Evolutionary conservation across 2,329 filamentous ascomycete species (phyloP).

Genomic region (Microdochium paspali): DNA sequence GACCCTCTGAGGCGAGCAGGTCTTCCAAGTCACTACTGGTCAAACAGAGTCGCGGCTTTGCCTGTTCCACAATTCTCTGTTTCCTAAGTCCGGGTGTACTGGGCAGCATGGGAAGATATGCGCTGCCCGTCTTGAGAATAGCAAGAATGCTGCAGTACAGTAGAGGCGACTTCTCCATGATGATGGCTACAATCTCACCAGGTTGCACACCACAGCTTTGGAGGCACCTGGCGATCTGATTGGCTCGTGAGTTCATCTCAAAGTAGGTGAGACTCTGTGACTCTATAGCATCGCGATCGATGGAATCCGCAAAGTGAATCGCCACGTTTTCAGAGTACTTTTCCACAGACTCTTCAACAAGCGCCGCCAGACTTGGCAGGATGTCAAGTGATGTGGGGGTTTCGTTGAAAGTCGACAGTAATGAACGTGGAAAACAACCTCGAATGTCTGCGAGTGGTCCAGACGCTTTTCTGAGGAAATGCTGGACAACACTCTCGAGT

Average conservation of each 20-base stretch:
- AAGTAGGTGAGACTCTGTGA: conserved; percentile 48
- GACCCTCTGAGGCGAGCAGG: conserved; percentile 5
- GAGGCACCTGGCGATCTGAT: conserved; percentile 52
- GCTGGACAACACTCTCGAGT: conserved; percentile 39
- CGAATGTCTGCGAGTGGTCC: conserved; percentile 13
- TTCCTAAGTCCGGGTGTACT: conserved; percentile 57
- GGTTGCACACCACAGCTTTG: conserved; percentile 30
- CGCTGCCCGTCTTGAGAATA: conserved; percentile 64
- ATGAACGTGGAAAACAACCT: conserved; percentile 15
- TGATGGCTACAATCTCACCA: conserved; percentile 58
- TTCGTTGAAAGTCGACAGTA: conserved; percentile 41
- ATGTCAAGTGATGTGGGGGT: conserved; percentile 20
- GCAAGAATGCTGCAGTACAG: conserved; percentile 70
- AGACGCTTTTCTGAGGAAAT: conserved; percentile 19
- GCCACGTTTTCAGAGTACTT: conserved; percentile 46
- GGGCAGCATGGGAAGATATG: conserved; percentile 71
- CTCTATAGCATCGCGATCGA: conserved; percentile 24
- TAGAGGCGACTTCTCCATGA: conserved; percentile 66
- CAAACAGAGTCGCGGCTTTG: conserved; percentile 37
- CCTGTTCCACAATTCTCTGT: conserved; percentile 51
- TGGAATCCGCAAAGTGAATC: conserved; percentile 49
- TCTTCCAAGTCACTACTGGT: conserved; percentile 20
- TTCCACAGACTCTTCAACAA: conserved; percentile 44
- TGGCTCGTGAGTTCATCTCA: conserved; percentile 54
- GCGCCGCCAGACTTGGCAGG: conserved; percentile 33